phyloP scores from a whole-genome alignment of 306 rosid genomes.

The Medicago lupulina region DNA sequence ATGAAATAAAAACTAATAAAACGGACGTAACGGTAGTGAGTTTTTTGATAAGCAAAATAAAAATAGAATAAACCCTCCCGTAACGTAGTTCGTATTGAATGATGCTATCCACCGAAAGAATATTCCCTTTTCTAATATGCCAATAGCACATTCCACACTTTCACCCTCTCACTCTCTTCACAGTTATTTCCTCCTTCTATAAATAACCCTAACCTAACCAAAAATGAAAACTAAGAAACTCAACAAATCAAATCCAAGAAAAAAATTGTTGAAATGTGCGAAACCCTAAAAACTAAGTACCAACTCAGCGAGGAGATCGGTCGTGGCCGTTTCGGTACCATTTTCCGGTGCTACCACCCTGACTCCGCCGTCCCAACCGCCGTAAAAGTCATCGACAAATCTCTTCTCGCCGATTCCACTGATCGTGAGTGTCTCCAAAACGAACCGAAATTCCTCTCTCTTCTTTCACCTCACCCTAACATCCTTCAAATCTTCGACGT shows the following conservation, averaged over 20 bases:
- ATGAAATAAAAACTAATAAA: not conserved
- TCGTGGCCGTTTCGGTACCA: conserved; percentile 80
- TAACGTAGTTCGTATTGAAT: not conserved
- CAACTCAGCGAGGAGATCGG: conserved; percentile 81
- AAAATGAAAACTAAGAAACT: not conserved
- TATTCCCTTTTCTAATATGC: conserved; percentile 34
- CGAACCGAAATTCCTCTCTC: conserved; percentile 79
- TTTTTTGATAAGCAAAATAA: not conserved
- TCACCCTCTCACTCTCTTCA: not conserved
- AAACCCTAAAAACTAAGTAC: conserved; percentile 58
- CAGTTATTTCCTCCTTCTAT: not conserved
- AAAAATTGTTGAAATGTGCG: conserved; percentile 53
- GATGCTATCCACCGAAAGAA: conserved; percentile 36
- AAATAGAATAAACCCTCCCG: not conserved
- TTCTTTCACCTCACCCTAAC: conserved; percentile 77
- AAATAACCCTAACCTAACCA: not conserved
- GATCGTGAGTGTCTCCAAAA: conserved; percentile 78
- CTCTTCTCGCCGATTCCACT: conserved; percentile 57
- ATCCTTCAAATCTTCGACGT: conserved; percentile 63
- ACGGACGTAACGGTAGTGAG: not conserved
- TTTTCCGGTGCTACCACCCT: conserved; percentile 65
- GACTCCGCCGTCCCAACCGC: conserved; percentile 54
- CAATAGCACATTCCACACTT: not conserved
- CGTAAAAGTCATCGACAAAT: conserved; percentile 73
- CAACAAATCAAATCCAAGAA: not conserved